phyloP scores from a whole-genome alignment of 2,329 filamentous ascomycete species.

The Botrytis cinerea region DNA sequence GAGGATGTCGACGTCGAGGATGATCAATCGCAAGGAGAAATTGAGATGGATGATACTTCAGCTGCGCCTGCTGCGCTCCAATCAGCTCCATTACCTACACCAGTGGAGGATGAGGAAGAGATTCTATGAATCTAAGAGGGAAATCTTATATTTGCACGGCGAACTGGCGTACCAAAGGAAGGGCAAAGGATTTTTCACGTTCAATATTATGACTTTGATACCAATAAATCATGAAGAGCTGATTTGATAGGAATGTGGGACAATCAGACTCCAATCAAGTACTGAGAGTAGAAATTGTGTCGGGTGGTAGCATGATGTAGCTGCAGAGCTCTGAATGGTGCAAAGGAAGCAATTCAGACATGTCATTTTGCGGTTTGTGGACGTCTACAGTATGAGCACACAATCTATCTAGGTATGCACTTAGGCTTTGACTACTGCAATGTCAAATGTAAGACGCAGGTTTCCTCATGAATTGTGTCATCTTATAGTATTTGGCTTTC shows the following conservation, averaged over 20 bases:
- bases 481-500: neutral
- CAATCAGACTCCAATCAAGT: neutral
- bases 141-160: slow-evolving; percentile 31
- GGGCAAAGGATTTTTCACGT: neutral
- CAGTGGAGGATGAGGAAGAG: slow-evolving; percentile 35
- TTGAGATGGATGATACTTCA: slow-evolving; percentile 23
- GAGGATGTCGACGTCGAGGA: slow-evolving; percentile 28
- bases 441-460: neutral
- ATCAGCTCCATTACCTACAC: slow-evolving; percentile 22
- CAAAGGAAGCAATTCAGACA: neutral
- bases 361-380: neutral
- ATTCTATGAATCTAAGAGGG: slow-evolving; percentile 29
- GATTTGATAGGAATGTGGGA: neutral
- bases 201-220: slow-evolving; percentile 29
- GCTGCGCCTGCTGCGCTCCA: slow-evolving; percentile 17
- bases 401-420: neutral
- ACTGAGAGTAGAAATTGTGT: neutral
- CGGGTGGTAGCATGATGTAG: neutral
- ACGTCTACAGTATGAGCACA: neutral
- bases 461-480: neutral
- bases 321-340: neutral
- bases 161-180: slow-evolving; percentile 27
- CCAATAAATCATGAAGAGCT: slow-evolving; percentile 27
- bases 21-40: slow-evolving; percentile 20
- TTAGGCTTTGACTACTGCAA: neutral